A percentile compares a stretch with the other conserved stretches of the same genome.
Conservation (phyloP, 768 basidiomycete species). For the Boletus pseudopeckii region DNA sequence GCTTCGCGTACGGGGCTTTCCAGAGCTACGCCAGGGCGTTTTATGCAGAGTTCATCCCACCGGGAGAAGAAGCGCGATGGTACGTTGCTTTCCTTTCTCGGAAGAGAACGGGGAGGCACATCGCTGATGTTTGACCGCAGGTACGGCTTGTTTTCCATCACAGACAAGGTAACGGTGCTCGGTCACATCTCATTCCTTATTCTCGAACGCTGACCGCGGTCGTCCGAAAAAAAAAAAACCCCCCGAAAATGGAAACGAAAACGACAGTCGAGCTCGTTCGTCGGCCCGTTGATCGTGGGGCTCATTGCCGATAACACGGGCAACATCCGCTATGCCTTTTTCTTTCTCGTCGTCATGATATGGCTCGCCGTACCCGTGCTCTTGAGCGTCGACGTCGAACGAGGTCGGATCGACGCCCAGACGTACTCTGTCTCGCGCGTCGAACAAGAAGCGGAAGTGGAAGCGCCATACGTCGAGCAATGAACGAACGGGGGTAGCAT, state of each 20-base stretch:
- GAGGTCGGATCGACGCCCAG: constrained; percentile 54
- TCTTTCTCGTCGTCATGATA: constrained; percentile 82
- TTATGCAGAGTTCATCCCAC: constrained; percentile 84
- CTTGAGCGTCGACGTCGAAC: constrained; percentile 61
- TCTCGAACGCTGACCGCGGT: not conserved
- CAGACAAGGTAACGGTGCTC: constrained; percentile 65
- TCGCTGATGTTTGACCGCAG: constrained; percentile 17
- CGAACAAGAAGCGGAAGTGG: not conserved
- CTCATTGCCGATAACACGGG: constrained; percentile 85
- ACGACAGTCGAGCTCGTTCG: constrained; percentile 79
- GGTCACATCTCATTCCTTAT: not conserved
- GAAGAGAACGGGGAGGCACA: too few species aligned
- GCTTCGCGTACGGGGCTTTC: constrained; percentile 82
- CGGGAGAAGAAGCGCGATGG: constrained; percentile 88
- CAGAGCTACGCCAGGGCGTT: constrained; percentile 86
- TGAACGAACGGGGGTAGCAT: not conserved
- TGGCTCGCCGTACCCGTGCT: constrained; percentile 80
- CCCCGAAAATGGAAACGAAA: too few species aligned
- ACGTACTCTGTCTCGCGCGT: constrained; percentile 24
- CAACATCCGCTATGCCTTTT: constrained; percentile 88
- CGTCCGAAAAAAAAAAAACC: not conserved
- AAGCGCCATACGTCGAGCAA: not conserved
- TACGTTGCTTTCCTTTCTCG: constrained; percentile 30
- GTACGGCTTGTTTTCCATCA: constrained; percentile 84
- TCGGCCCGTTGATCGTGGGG: constrained; percentile 88